These are phyloP conservation scores for Trametes sp. DNA, from an alignment of 1,284 basidiomycete genomes.

Conservation along the genomic window DNA sequence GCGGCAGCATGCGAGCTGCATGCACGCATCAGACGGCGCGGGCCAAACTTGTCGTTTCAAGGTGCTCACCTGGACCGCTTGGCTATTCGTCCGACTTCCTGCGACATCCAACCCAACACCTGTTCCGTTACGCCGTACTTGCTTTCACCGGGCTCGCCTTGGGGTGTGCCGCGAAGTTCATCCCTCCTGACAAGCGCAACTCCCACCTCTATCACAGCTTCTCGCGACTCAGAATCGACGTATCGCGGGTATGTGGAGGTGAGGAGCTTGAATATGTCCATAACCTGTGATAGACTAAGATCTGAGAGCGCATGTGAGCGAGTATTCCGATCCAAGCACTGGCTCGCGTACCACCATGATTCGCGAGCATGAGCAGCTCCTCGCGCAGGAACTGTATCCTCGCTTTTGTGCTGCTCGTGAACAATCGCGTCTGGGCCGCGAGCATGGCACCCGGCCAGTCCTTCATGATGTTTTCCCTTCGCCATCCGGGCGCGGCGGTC, in stretches of 20 bases:
- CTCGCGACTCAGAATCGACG: constrained; percentile 72
- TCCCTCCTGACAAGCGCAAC: constrained; percentile 69
- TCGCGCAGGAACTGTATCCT: constrained; percentile 69
- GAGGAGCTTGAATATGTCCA: constrained; percentile 78
- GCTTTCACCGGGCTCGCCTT: constrained; percentile 47
- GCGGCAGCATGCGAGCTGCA: constrained; percentile 66
- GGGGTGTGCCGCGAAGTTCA: constrained; percentile 53
- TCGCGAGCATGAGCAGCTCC: constrained; percentile 64
- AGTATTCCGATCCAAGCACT: not conserved
- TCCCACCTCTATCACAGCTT: constrained; percentile 72
- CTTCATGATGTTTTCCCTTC: constrained; percentile 54
- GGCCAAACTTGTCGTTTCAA: too few relatives aligned
- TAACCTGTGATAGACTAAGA: constrained; percentile 65
- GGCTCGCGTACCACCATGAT: constrained; percentile 59
- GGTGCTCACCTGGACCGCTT: constrained; percentile 59
- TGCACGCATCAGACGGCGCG: too few relatives aligned
- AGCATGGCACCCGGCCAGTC: constrained; percentile 66
- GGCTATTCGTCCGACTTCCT: constrained; percentile 64
- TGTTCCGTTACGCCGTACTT: constrained; percentile 70
- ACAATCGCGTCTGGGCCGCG: constrained; percentile 56
- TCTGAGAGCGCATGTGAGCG: constrained; percentile 51
- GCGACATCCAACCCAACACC: constrained; percentile 74
- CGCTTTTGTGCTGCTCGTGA: constrained; percentile 60
- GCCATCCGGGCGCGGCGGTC: constrained; percentile 47
- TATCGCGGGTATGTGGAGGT: constrained; percentile 82